Evolutionary conservation across 2,329 filamentous ascomycete genomes (phyloP), one percentile per base, ranked within the genome.

Genomic region (Neofusicoccum umdonicola): DNA sequence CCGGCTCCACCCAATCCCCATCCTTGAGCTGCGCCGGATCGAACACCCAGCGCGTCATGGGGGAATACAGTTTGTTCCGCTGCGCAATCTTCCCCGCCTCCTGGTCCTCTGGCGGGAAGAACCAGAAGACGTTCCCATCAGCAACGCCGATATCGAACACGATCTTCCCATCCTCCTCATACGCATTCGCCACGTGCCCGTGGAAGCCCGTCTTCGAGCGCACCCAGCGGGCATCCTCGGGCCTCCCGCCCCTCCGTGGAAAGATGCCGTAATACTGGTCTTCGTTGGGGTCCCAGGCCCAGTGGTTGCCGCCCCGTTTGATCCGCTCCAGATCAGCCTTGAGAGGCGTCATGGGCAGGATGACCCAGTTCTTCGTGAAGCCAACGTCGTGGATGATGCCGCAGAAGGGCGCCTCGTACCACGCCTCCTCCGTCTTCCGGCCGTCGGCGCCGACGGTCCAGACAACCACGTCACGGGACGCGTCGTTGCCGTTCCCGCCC

Each of bases 201-300:
- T 77, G 74, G 69, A 81, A 78, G 83, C 83, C 82, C 62, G 85
- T 85, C 54, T 82, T 79, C 7, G 81, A 80, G 31, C 81, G 71
- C 58, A 84, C 77, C 83, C 83, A 85, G 1, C 80, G 72, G 47
- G 85, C 82, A 70, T 86, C 84, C 66, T 83, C 82, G 0, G 79
- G 77, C 67, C 82, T 84, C 0, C 78, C 83, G 3, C 80, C 79
- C 3, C 80, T 71, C 8, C 84, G 76, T 2, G 83, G 83, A 2
- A 85, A 82, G 13, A 86, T 75, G 0, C 82, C 84, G 67, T 85
- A 86, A 72, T 80, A 81, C 69, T 85, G 83, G 68, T 85, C 83
- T 69, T 85, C 83, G 3, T 83, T 73, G 0, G 83, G 81, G 52
- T 76, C 73, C 75, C 75, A 79, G 0, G 77, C 76, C 67, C 77